Evolutionary conservation across 192 early-diverging fungal species (phyloP).

Genomic region (Rhizophagus sp.): DNA sequence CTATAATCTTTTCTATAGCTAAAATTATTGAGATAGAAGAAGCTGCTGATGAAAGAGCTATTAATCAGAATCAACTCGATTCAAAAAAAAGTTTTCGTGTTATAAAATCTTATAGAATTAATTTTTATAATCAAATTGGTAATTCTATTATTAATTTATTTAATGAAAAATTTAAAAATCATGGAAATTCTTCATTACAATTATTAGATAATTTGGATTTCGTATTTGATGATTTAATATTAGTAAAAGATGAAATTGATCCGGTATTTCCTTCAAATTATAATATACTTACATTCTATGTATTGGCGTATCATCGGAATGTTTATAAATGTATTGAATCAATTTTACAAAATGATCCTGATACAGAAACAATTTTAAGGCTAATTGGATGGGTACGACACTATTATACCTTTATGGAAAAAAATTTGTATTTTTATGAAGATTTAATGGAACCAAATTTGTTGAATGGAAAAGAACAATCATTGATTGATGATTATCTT

Average conservation of each 20-base stretch:
- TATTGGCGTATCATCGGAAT: slow-evolving; percentile 92
- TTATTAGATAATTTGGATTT: slow-evolving; percentile 72
- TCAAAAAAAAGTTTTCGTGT: not conserved
- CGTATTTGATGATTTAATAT: slow-evolving; percentile 85
- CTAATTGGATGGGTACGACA: slow-evolving; percentile 90
- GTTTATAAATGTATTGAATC: slow-evolving; percentile 79
- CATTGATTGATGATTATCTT: slow-evolving; percentile 85
- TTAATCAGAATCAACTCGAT: no score
- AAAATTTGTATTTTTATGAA: slow-evolving; percentile 78
- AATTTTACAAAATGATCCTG: slow-evolving; percentile 70
- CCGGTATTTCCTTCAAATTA: slow-evolving; percentile 89
- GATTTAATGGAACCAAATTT: slow-evolving; percentile 91
- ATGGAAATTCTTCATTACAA: slow-evolving; percentile 57
- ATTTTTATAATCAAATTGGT: slow-evolving; percentile 72
- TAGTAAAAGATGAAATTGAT: slow-evolving; percentile 84
- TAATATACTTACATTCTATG: slow-evolving; percentile 90
- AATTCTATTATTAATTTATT: slow-evolving; percentile 69
- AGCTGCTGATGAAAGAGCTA: slow-evolving; percentile 73
- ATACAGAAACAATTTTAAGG: slow-evolving; percentile 80
- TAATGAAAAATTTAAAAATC: slow-evolving; percentile 57
- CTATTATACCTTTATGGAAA: slow-evolving; percentile 86
- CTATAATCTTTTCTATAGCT: slow-evolving; percentile 78
- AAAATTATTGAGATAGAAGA: slow-evolving; percentile 97
- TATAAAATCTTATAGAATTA: slow-evolving; percentile 60
- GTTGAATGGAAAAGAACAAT: slow-evolving; percentile 91